Evolutionary conservation across 2,329 filamentous ascomycete genomes (phyloP).

Genomic region (Penicillium sp.): DNA sequence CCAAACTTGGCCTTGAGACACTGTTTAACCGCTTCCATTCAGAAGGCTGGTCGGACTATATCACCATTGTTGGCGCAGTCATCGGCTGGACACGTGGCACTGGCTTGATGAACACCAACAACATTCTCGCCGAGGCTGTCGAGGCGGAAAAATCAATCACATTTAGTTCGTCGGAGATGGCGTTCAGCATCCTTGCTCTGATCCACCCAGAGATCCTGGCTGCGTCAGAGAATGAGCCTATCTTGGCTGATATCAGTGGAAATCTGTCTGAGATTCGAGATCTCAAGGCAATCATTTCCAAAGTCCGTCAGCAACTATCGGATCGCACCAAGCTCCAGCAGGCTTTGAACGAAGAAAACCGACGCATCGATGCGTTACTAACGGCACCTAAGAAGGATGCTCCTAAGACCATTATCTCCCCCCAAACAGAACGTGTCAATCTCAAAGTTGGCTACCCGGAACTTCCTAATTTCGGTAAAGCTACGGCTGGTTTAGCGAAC

Average conservation of each 20-base stretch:
- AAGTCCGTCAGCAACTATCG: slow-evolving; percentile 87
- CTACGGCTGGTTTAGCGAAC: slow-evolving; percentile 73
- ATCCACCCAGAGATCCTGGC: slow-evolving; percentile 93
- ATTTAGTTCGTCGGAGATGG: neutral
- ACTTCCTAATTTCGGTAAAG: slow-evolving; percentile 84
- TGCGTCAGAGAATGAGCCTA: slow-evolving; percentile 88
- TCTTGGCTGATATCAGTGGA: slow-evolving; percentile 95
- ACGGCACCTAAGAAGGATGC: neutral
- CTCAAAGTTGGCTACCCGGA: slow-evolving; percentile 93
- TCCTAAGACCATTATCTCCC: neutral
- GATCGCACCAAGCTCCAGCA: slow-evolving; percentile 90
- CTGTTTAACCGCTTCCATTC: slow-evolving; percentile 98
- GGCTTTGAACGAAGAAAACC: slow-evolving; percentile 95
- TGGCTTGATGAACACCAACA: slow-evolving; percentile 95
- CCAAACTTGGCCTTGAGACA: slow-evolving; percentile 92
- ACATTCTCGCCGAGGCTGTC: slow-evolving; percentile 92
- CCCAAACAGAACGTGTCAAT: slow-evolving; percentile 47
- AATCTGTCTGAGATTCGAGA: slow-evolving; percentile 96
- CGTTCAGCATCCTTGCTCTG: slow-evolving; percentile 79
- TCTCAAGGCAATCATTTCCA: slow-evolving; percentile 88
- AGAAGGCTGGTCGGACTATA: slow-evolving; percentile 93
- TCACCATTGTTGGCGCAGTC: slow-evolving; percentile 95
- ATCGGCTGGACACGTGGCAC: slow-evolving; percentile 99
- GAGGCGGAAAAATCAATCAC: slow-evolving; percentile 46
- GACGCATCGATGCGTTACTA: slow-evolving; percentile 68